These are phyloP conservation scores for Trichoderma erinaceum DNA, from an alignment of 495 filamentous ascomycete genomes.

Conservation along the genomic window DNA sequence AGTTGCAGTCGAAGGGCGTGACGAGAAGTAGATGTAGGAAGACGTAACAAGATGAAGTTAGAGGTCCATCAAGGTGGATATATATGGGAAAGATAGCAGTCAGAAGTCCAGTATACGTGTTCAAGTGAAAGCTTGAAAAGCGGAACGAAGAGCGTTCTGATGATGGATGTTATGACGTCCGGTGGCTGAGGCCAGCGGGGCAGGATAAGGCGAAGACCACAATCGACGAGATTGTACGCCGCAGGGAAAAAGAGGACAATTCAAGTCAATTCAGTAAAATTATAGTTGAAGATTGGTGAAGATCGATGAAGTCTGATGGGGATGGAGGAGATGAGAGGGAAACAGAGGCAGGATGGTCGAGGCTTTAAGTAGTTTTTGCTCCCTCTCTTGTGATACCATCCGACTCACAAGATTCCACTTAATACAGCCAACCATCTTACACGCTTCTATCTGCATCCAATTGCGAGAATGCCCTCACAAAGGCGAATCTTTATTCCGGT, in stretches of 20 bases:
- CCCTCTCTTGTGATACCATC: neutral
- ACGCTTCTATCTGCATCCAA: neutral
- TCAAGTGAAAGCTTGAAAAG: neutral
- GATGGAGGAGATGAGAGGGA: neutral
- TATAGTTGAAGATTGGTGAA: neutral
- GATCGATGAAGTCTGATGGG: neutral
- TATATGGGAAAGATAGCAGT: neutral
- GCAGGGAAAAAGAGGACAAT: neutral
- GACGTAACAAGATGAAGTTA: too few species aligned
- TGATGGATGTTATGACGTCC: neutral
- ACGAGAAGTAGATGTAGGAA: too few species aligned
- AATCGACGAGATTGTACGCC: neutral
- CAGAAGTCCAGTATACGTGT: neutral
- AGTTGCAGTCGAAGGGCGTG: too few species aligned
- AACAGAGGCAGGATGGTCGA: neutral
- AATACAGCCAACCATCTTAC: constrained; percentile 9
- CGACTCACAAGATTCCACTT: neutral
- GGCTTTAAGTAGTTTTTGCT: neutral
- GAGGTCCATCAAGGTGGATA: neutral
- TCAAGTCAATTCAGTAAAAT: neutral
- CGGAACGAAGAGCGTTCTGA: neutral
- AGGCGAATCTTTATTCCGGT: neutral
- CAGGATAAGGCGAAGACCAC: too few species aligned
- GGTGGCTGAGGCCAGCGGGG: too few species aligned
- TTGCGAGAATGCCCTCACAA: neutral